Conservation (phyloP, 352 stramenopile genomes). For the Phytophthora pisi region DNA sequence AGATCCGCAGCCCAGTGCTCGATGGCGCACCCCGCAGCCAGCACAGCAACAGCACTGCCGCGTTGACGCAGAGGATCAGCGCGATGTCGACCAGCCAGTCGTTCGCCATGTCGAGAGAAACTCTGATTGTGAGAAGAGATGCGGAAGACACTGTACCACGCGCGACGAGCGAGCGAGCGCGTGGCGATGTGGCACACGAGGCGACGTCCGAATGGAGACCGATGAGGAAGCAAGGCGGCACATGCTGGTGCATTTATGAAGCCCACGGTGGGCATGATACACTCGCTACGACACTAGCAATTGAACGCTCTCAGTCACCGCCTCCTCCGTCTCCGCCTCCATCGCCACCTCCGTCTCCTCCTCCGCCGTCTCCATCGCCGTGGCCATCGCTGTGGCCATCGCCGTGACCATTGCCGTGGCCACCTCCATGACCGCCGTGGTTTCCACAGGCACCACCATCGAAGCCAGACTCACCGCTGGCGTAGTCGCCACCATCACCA, state of each 20-base stretch:
- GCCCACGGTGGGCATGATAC: neutral
- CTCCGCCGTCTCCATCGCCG: neutral
- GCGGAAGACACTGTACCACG: conserved; percentile 11
- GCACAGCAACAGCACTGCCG: conserved; percentile 22
- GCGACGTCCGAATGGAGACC: conserved; percentile 1
- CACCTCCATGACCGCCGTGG: neutral
- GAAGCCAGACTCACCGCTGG: neutral
- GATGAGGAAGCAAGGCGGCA: conserved; percentile 11
- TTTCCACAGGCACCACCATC: neutral
- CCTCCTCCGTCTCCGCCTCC: neutral
- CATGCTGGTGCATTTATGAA: conserved; percentile 12
- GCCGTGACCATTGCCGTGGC: neutral
- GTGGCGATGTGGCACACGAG: conserved; percentile 30
- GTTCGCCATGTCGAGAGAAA: conserved; percentile 23
- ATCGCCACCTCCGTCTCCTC: neutral
- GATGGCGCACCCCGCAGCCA: conserved; percentile 24
- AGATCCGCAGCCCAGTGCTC: conserved; percentile 22
- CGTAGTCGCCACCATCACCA: neutral
- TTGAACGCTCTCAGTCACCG: neutral
- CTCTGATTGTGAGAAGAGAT: conserved; percentile 17
- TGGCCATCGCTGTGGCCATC: neutral
- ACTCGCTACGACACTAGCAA: neutral
- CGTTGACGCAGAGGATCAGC: conserved; percentile 16
- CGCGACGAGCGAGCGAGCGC: conserved; percentile 14
- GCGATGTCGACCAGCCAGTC: conserved; percentile 20